phyloP scores from a whole-genome alignment of 352 stramenopile species.

The Globisporangium spiculum region DNA sequence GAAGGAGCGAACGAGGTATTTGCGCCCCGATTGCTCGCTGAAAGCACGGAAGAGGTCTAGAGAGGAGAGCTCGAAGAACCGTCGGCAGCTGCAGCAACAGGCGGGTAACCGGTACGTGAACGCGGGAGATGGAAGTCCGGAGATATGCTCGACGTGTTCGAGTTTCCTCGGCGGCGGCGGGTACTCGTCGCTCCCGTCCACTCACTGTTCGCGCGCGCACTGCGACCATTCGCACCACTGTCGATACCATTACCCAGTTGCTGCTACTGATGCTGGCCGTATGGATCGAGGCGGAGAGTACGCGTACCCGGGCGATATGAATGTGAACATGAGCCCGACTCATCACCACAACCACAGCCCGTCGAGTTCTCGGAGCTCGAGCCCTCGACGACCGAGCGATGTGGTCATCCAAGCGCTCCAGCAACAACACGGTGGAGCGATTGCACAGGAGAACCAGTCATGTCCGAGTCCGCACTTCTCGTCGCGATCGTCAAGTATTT shows the following conservation, averaged over 20 bases:
- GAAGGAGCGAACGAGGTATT: conserved; percentile 70
- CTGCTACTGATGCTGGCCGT: background rate
- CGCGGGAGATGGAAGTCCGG: background rate
- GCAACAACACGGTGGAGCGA: background rate
- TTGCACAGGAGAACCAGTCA: conserved; percentile 20
- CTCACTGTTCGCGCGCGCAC: background rate
- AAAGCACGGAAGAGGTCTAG: conserved; percentile 4
- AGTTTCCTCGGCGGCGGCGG: background rate
- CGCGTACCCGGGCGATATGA: background rate
- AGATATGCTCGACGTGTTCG: conserved; percentile 7
- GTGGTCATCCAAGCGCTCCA: conserved; percentile 27
- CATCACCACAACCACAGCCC: background rate
- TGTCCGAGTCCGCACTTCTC: conserved; percentile 66
- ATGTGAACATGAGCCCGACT: background rate
- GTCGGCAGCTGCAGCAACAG: background rate
- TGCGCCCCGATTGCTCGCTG: conserved; percentile 31
- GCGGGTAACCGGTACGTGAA: background rate
- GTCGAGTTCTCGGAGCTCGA: conserved; percentile 24
- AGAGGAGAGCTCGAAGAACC: background rate
- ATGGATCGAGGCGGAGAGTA: background rate
- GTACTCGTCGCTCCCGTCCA: background rate
- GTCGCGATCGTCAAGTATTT: conserved; percentile 59
- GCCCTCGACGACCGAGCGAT: conserved; percentile 25
- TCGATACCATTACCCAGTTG: conserved; percentile 8
- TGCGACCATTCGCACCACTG: conserved; percentile 5